These are phyloP conservation scores for Boletus pseudopeckii DNA, from an alignment of 768 basidiomycete genomes.

Conservation along the genomic window DNA sequence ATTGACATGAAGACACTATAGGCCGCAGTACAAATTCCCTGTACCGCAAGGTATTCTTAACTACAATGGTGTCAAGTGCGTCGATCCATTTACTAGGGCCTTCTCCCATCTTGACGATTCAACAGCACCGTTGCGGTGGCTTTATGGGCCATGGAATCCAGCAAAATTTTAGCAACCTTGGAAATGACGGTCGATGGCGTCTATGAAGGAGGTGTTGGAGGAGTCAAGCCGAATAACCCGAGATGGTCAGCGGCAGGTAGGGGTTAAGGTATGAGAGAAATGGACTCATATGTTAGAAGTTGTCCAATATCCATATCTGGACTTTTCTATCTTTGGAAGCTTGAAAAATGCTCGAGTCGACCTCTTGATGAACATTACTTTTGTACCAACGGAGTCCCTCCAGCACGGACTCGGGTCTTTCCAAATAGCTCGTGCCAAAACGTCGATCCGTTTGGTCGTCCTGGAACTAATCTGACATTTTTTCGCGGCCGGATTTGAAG, in stretches of 20 bases:
- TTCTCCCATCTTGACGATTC: constrained; percentile 1
- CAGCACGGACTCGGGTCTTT: too few relatives aligned
- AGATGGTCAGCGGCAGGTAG: constrained; percentile 41
- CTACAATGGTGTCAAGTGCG: constrained; percentile 67
- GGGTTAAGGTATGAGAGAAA: neutral
- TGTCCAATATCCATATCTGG: neutral
- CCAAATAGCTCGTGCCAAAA: too few relatives aligned
- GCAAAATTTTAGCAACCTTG: constrained; percentile 48
- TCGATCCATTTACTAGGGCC: neutral
- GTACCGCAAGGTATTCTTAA: constrained; percentile 80
- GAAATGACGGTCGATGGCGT: constrained; percentile 52
- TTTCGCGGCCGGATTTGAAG: constrained; percentile 33
- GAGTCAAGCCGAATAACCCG: constrained; percentile 56
- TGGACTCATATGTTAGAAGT: neutral
- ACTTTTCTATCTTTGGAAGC: neutral
- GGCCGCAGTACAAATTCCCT: constrained; percentile 78
- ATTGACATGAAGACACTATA: constrained; percentile 24
- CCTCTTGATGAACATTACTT: neutral
- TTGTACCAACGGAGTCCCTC: neutral
- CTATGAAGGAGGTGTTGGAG: constrained; percentile 65
- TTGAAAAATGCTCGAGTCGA: neutral
- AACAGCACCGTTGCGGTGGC: constrained; percentile 57
- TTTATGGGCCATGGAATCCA: constrained; percentile 62
- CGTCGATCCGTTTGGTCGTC: constrained; percentile 63
- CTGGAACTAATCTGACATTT: constrained; percentile 70